A percentile compares a stretch with the other conserved stretches of the same genome.
phyloP scores from a whole-genome alignment of 106 monocot genomes.

The Dendrobium catenatum region DNA sequence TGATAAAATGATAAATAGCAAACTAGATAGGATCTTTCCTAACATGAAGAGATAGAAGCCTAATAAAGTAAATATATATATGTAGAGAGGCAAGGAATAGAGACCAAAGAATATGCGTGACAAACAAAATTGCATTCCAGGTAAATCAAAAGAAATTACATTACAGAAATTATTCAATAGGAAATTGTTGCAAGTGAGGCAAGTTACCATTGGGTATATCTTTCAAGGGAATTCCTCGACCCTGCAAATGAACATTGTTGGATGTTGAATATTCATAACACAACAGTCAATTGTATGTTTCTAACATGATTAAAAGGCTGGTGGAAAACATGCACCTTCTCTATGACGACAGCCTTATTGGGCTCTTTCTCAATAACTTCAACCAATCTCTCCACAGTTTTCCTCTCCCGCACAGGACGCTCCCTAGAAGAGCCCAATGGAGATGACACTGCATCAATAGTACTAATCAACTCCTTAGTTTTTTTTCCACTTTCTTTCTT shows the following conservation, averaged over 20 bases:
- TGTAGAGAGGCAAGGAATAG: neutral
- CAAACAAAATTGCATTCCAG: neutral
- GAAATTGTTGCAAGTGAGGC: neutral
- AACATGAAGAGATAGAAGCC: neutral
- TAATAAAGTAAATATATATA: neutral
- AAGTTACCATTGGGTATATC: conserved; percentile 26
- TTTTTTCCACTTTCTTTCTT: conserved; percentile 12
- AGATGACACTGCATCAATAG: neutral
- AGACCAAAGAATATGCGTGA: neutral
- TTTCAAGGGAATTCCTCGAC: conserved; percentile 20
- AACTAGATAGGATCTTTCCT: neutral
- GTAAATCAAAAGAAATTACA: neutral
- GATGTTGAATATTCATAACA: neutral
- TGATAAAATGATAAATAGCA: neutral
- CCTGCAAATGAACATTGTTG: conserved; percentile 13
- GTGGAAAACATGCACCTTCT: conserved; percentile 14
- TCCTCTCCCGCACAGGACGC: conserved; percentile 74
- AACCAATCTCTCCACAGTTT: conserved; percentile 86
- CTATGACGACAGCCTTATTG: conserved; percentile 25
- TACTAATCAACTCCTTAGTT: neutral
- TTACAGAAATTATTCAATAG: neutral
- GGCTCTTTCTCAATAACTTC: conserved; percentile 88
- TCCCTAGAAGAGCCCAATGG: conserved; percentile 15
- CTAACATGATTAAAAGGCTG: neutral
- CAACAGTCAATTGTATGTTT: neutral